These are phyloP conservation scores for Trichoderma aggressivum DNA, from an alignment of 2,329 filamentous ascomycete genomes.

Conservation along the genomic window DNA sequence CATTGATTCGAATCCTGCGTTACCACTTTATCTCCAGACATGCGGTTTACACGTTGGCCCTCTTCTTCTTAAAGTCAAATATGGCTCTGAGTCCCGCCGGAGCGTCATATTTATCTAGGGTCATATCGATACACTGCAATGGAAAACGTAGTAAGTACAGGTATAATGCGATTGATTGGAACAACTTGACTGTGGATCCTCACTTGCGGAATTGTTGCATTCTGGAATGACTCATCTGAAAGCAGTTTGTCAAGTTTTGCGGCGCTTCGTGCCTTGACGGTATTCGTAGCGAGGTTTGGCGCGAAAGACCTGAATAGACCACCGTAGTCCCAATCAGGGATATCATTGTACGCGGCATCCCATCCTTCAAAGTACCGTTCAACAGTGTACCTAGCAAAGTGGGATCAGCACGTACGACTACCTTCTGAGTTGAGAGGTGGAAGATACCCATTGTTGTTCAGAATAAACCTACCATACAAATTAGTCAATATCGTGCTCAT, in stretches of 20 bases:
- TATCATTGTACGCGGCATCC: slow-evolving; percentile 70
- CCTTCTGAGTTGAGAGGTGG: not conserved
- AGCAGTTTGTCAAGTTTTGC: not conserved
- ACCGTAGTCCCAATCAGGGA: slow-evolving; percentile 38
- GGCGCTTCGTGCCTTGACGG: not conserved
- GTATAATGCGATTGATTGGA: not conserved
- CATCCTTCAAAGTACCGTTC: slow-evolving; percentile 77
- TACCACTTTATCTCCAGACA: not conserved
- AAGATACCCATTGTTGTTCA: not conserved
- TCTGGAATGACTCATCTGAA: not conserved
- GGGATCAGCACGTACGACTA: not conserved
- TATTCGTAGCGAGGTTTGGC: not conserved
- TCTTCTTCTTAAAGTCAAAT: not conserved
- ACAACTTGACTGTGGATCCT: not conserved
- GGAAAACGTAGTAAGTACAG: not conserved
- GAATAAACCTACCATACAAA: not conserved
- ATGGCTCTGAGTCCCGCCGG: not conserved
- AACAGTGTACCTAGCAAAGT: slow-evolving; percentile 58
- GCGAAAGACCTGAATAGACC: not conserved
- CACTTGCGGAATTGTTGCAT: not conserved
- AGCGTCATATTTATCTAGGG: not conserved
- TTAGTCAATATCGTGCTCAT: not conserved
- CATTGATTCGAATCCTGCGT: not conserved
- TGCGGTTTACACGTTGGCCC: not conserved
- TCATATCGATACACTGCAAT: not conserved